Base-by-base conservation (phyloP, 2,329 filamentous ascomycete species). In the Stagonosporopsis cucurbitacearum region DNA sequence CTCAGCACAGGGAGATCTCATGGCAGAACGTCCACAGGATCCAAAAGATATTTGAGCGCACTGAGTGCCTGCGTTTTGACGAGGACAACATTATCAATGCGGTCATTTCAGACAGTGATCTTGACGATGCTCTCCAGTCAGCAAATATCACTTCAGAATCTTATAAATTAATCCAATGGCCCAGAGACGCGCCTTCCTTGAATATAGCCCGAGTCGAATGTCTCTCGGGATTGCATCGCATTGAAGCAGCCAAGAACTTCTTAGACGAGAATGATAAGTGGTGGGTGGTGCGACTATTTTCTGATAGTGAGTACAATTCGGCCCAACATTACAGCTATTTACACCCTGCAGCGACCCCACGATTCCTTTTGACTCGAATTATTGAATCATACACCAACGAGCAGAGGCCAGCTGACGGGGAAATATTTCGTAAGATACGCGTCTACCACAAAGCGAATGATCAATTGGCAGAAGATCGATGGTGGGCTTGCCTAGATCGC, bases 381-480 rank as follows among this genome's bases (percentile, higher is more conserved):
- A 46, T 66, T 25, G 44, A 66, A 46, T 51, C 20, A 4, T 65
- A 51, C 20, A 3, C 25, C 1, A 59, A 67, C 33, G 52, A 69
- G 48, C 46, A 65, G 53, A 60, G 40, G 36, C 59, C 54, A 40
- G 50, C 50, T 25, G 60, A 69, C 45, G 50, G 66, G 3, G 51
- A 62, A 23, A 67, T 67, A 0, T 67, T 67, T 22, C 52, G 58
- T 9, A 69, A 61, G 32, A 69, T 67, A n/a, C 33, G 50, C 6
- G 17, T 60, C 3, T 66, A 69, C 52, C 43, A 57, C 37, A 32
- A 49, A 37, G 39, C 49, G 25, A 51, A 60, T 7, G 47, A 69
- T 13, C 1, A 37, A 20, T 41, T 50, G 8, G 33, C 54, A 3
- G 40, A 67, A 37, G 55, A 60, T 23, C 35, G 37, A 47, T 66